phyloP scores from a whole-genome alignment of 768 basidiomycete species.

The Trichaptum fuscoviolaceum region DNA sequence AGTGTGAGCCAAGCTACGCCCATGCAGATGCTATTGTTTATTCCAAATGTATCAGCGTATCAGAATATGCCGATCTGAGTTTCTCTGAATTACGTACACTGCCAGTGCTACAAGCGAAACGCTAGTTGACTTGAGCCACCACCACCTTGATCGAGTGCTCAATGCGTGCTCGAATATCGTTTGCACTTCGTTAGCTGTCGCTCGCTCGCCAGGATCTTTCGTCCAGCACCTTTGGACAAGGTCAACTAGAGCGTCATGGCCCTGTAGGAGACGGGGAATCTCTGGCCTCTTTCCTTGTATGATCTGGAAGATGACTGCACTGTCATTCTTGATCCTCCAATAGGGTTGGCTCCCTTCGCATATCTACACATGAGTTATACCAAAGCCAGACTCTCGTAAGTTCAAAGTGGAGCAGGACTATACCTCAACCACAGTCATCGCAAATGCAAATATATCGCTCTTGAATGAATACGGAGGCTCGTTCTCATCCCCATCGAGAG shows the following conservation, averaged over 20 bases:
- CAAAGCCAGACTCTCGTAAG: not conserved
- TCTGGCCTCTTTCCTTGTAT: constrained; percentile 17
- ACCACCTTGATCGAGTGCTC: not conserved
- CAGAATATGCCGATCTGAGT: not conserved
- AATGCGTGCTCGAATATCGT: not conserved
- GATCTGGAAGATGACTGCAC: constrained; percentile 19
- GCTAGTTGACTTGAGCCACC: not conserved
- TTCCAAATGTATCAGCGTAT: not conserved
- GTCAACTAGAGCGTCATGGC: constrained; percentile 7
- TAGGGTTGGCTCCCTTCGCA: constrained; percentile 10
- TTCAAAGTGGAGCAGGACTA: not conserved
- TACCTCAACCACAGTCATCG: constrained; percentile 14
- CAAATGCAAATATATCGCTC: constrained; percentile 16
- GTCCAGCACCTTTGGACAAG: constrained; percentile 18
- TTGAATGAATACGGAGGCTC: not conserved
- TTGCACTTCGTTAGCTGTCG: constrained; percentile 4
- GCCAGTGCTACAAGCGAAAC: not conserved
- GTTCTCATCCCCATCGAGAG: not conserved
- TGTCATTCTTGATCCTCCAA: constrained; percentile 15
- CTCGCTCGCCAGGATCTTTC: constrained; percentile 13
- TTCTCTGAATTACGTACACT: not conserved
- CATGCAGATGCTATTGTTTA: not conserved
- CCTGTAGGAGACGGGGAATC: constrained; percentile 12
- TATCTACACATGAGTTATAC: constrained; percentile 18
- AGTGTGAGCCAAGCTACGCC: too few species aligned